A percentile compares a stretch with the other conserved stretches of the same genome.
Conservation (phyloP, 2,329 filamentous ascomycete genomes). For the Scopulariopsis brevicaulis region DNA sequence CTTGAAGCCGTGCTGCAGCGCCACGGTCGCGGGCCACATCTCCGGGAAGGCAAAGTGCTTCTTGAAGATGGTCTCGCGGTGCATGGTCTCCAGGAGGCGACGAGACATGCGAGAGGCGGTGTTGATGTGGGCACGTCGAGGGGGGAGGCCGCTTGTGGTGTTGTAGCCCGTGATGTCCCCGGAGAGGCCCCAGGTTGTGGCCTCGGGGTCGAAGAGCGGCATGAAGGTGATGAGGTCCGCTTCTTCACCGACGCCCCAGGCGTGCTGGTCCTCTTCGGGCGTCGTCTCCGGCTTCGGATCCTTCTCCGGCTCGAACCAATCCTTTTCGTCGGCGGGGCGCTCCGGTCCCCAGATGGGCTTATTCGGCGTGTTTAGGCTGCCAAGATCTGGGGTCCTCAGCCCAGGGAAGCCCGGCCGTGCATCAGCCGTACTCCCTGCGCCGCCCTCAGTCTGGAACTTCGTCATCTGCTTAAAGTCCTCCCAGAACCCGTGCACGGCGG, state of each 20-base stretch:
- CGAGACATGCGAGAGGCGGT: slow-evolving; percentile 76
- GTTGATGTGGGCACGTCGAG: slow-evolving; percentile 79
- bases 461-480: slow-evolving; percentile 67
- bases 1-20: slow-evolving; percentile 86
- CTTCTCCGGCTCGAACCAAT: slow-evolving; percentile 63
- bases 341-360: slow-evolving; percentile 76
- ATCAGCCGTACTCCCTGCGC: slow-evolving; percentile 38
- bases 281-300: slow-evolving; percentile 61
- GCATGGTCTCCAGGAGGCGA: slow-evolving; percentile 74
- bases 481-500: slow-evolving; percentile 65
- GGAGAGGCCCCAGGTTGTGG: slow-evolving; percentile 71
- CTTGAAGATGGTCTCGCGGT: slow-evolving; percentile 72
- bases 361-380: slow-evolving; percentile 23
- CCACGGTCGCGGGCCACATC: slow-evolving; percentile 87
- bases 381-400: slow-evolving; percentile 23
- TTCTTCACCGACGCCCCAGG: slow-evolving; percentile 83
- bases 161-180: slow-evolving; percentile 84
- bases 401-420: slow-evolving; percentile 32
- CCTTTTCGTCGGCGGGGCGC: slow-evolving; percentile 53
- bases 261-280: slow-evolving; percentile 69
- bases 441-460: slow-evolving; percentile 55
- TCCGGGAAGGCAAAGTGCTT: slow-evolving; percentile 90
- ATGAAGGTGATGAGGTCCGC: slow-evolving; percentile 88
- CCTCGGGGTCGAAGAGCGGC: slow-evolving; percentile 81
- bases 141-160: slow-evolving; percentile 42